Percentiles rank a stretch among this genome's conserved stretches.
Evolutionary conservation across 2,329 filamentous ascomycete species (phyloP).

Genomic region (Didymella segeticola): DNA sequence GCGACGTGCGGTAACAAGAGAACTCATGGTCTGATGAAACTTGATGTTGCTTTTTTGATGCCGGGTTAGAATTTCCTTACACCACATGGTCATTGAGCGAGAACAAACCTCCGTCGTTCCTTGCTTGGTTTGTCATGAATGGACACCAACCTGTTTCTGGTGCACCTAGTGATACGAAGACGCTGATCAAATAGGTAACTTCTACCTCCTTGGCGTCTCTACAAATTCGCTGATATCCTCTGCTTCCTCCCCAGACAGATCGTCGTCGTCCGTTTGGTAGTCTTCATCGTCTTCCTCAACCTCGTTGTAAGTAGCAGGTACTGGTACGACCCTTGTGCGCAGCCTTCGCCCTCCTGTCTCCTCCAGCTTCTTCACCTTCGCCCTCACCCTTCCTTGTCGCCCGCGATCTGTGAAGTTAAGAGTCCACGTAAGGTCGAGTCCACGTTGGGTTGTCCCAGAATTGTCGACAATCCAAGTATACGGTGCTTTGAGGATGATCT

Average conservation of each 20-base stretch:
- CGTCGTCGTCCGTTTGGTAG: slow-evolving; percentile 17
- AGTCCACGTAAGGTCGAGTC: slow-evolving; percentile 51
- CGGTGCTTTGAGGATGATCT: slow-evolving; percentile 52
- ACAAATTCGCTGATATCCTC: slow-evolving; percentile 27
- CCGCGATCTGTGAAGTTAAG: slow-evolving; percentile 52
- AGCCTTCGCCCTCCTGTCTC: slow-evolving; percentile 30
- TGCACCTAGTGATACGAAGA: too few species aligned
- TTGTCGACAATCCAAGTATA: slow-evolving; percentile 54
- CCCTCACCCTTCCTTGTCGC: slow-evolving; percentile 49
- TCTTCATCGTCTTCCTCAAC: slow-evolving; percentile 30
- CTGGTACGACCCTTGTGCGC: slow-evolving; percentile 15
- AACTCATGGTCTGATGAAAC: too few species aligned
- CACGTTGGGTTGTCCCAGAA: slow-evolving; percentile 41
- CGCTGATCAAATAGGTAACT: too few species aligned
- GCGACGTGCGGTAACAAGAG: neutral
- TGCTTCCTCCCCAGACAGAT: slow-evolving; percentile 20
- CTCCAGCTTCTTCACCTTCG: slow-evolving; percentile 48
- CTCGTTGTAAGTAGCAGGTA: slow-evolving; percentile 13
- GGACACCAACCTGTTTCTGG: too few species aligned
- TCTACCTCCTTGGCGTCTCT: slow-evolving; percentile 19
- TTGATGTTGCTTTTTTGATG: too few species aligned
- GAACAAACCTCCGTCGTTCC: too few species aligned
- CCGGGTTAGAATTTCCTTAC: too few species aligned
- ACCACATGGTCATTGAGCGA: too few species aligned
- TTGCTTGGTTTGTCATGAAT: too few species aligned